Conservation (phyloP, 73 alveolate species). For the Paramecium tetraurelia region DNA sequence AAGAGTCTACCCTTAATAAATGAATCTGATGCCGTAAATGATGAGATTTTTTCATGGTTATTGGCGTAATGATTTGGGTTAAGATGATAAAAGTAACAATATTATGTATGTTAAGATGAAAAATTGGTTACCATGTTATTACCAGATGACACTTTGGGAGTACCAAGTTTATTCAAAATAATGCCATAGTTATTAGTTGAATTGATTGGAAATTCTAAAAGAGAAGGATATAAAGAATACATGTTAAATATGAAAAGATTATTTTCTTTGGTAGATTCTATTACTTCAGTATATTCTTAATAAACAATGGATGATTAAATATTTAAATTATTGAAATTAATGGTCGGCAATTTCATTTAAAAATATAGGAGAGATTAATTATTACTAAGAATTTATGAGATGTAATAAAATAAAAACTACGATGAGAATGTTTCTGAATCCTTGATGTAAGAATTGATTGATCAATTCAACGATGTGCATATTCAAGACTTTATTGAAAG, state of each 20-base stretch:
- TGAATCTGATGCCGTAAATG: slow-evolving; percentile 8
- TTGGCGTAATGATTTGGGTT: slow-evolving; percentile 31
- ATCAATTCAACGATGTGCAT: slow-evolving; percentile 22
- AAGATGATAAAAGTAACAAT: slow-evolving; percentile 30
- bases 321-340: neutral
- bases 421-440: slow-evolving; percentile 19
- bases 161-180: neutral
- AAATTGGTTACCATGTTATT: slow-evolving; percentile 18
- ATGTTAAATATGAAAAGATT: neutral
- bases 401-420: neutral
- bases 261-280: slow-evolving; percentile 31
- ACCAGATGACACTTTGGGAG: slow-evolving; percentile 47
- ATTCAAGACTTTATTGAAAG: slow-evolving; percentile 30
- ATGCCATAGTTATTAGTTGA: slow-evolving; percentile 41
- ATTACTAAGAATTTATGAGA: neutral
- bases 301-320: slow-evolving; percentile 22
- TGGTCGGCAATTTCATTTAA: slow-evolving; percentile 15
- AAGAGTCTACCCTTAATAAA: neutral
- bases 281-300: slow-evolving; percentile 26
- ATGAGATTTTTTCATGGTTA: slow-evolving; percentile 38
- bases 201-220: slow-evolving; percentile 8
- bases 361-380: slow-evolving; percentile 38
- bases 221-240: slow-evolving; percentile 36
- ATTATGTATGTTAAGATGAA: neutral
- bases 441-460: neutral